These are phyloP conservation scores for Polygonum maritimum DNA, from an alignment of 148 eudicot species.

Conservation along the genomic window DNA sequence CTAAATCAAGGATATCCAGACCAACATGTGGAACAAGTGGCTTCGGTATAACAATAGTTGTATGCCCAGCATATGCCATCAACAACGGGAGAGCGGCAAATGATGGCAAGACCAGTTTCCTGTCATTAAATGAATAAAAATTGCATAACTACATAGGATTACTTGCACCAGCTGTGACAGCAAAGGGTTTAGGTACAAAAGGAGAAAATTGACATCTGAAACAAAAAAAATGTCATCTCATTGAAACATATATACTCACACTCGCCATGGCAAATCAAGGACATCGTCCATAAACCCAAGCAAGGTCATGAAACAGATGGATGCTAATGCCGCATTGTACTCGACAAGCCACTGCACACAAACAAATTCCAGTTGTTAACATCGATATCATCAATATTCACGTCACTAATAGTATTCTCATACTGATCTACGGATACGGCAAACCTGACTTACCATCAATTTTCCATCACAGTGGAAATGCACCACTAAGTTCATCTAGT, in stretches of 20 bases:
- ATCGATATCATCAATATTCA: not conserved
- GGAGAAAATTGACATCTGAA: not conserved
- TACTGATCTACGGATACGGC: not conserved
- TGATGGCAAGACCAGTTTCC: constrained; percentile 82
- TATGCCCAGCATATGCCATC: constrained; percentile 99
- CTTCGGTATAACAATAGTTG: constrained; percentile 84
- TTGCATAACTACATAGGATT: not conserved
- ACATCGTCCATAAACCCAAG: constrained; percentile 98
- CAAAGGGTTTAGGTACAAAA: not conserved
- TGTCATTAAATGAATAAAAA: constrained; percentile 19
- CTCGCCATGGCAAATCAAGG: constrained; percentile 98
- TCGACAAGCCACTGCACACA: constrained; percentile 85
- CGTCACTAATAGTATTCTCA: not conserved
- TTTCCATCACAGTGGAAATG: not conserved
- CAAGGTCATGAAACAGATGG: constrained; percentile 89
- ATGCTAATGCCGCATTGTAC: constrained; percentile 94
- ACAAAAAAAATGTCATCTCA: not conserved
- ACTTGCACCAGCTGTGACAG: not conserved
- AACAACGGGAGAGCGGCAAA: constrained; percentile 88
- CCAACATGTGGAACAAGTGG: constrained; percentile 77
- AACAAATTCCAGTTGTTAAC: not conserved
- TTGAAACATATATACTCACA: constrained; percentile 45
- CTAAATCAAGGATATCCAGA: constrained; percentile 69
- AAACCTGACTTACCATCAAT: not conserved
- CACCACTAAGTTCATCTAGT: not conserved